Evolutionary conservation across 2,329 filamentous ascomycete genomes (phyloP), one percentile per base, ranked within the genome.

Genomic region (Dothideomycetidae sp.): DNA sequence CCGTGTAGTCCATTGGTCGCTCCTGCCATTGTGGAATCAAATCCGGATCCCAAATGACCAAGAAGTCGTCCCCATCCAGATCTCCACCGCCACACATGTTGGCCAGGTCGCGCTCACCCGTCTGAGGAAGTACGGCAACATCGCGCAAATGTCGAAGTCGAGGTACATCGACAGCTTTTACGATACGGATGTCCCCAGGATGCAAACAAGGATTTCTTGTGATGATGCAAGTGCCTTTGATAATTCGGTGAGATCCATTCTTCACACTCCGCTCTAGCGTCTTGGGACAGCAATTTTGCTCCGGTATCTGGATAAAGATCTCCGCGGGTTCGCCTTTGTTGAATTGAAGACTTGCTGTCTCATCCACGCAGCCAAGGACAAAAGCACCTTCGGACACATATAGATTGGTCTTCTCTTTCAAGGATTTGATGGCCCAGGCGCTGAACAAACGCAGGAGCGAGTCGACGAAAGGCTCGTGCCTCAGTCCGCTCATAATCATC

Each of bases 11-110:
- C 83, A 96, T 93, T 0, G 90, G 78, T 1, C 69, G 61, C 21
- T 71, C 64, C 46, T 90, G 82, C 73, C 81, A 82, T 35, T 71
- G 60, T 0, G 83, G 83, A 16, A 92, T 64, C 5, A 98, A 62
- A 10, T 72, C 69, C 14, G 67, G 55, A 47, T 98, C 86, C 88
- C 90, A 98, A 31, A 94, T 79, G 4, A 96, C 75, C 39, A 96
- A 78, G 53, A 85, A 98, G 53, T 98, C 90, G 50, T 98, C 90
- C 0, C 90, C 90, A 52, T 98, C 90, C 0, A 98, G 68, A 52
- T 98, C 90, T 0, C 90, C 90, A 2, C 90, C 90, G 3, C 90
- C 93, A 45, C 90, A 85, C 88, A 96, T 96, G 50, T 81, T 85
- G 1, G 86, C 75, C 14, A 98, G 62, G 44, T 93, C 84, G 11